A percentile compares a stretch with the other conserved stretches of the same genome.
Conservation (phyloP, 108 stramenopile genomes). For the Ochromonas danica region DNA sequence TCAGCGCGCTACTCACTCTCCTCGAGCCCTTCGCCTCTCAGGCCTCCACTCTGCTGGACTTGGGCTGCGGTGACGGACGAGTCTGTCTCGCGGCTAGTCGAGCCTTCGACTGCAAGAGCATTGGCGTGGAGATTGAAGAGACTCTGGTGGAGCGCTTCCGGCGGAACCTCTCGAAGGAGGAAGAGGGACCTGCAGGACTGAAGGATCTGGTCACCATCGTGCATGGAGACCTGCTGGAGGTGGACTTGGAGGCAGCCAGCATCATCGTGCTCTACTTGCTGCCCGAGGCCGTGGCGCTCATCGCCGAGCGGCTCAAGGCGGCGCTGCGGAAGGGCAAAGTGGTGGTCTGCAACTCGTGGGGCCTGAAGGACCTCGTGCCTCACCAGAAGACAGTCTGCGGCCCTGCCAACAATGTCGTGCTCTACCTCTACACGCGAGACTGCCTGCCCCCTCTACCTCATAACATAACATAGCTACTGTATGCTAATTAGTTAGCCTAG, state of each 20-base stretch:
- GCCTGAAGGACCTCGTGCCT: slow-evolving; percentile 9
- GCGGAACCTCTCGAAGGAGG: slow-evolving; percentile 31
- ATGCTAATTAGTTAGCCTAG: too few species aligned
- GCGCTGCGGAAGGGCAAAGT: slow-evolving; percentile 37
- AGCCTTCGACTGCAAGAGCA: slow-evolving; percentile 28
- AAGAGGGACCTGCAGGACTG: too few species aligned
- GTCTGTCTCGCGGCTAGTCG: slow-evolving; percentile 51
- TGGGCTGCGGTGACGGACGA: slow-evolving; percentile 55
- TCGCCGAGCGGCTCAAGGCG: slow-evolving; percentile 40
- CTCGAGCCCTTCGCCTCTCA: slow-evolving; percentile 36
- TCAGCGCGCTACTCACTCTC: slow-evolving; percentile 39
- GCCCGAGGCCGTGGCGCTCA: slow-evolving; percentile 47
- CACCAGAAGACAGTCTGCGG: not conserved
- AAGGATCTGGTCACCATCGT: slow-evolving; percentile 39
- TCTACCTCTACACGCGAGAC: not conserved
- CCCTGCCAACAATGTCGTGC: not conserved
- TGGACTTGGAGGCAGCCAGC: slow-evolving; percentile 46
- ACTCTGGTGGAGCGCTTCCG: slow-evolving; percentile 43
- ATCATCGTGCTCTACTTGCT: slow-evolving; percentile 55
- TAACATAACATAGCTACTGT: too few species aligned
- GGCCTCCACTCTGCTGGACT: slow-evolving; percentile 41
- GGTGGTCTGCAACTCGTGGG: slow-evolving; percentile 55
- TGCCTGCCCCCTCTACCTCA: too few species aligned
- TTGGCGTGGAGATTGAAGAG: slow-evolving; percentile 54
- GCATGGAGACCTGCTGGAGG: slow-evolving; percentile 44